Evolutionary conservation across 148 eudicot genomes (phyloP).

Genomic region (Dysphania ambrosioides): DNA sequence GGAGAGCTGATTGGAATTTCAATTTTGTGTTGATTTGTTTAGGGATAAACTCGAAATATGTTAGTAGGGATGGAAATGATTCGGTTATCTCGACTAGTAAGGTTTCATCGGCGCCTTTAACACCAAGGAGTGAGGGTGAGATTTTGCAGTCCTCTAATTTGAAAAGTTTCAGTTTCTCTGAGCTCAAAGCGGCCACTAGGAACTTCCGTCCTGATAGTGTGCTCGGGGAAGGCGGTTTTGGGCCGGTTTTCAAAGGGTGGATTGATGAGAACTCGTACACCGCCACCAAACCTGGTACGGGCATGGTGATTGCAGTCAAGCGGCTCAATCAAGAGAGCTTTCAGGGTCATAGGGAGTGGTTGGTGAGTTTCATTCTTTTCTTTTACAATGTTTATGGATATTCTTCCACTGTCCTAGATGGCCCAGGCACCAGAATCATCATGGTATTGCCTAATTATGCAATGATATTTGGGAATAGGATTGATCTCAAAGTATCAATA

Average conservation of each 20-base stretch:
- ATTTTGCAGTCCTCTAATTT: conserved; percentile 68
- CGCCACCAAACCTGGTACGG: conserved; percentile 78
- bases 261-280: conserved; percentile 61
- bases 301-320: conserved; percentile 82
- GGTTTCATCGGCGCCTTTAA: conserved; percentile 57
- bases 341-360: conserved; percentile 90
- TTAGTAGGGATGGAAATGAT: conserved; percentile 44
- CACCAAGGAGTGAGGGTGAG: conserved; percentile 83
- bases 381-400: not conserved
- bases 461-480: not conserved
- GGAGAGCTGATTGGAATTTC: not conserved
- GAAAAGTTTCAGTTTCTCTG: conserved; percentile 70
- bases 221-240: conserved; percentile 92
- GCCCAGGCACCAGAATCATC: not conserved
- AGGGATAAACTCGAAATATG: conserved; percentile 51
- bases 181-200: conserved; percentile 65
- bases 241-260: conserved; percentile 94
- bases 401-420: not conserved
- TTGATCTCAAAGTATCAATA: not conserved
- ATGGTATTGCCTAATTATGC: not conserved
- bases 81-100: conserved; percentile 42
- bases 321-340: conserved; percentile 69
- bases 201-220: conserved; percentile 90
- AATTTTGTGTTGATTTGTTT: conserved; percentile 20
- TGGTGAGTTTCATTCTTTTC: conserved; percentile 49